phyloP scores from a whole-genome alignment of 805 yeast genomes.

The Wickerhamomyces xylosicus region DNA sequence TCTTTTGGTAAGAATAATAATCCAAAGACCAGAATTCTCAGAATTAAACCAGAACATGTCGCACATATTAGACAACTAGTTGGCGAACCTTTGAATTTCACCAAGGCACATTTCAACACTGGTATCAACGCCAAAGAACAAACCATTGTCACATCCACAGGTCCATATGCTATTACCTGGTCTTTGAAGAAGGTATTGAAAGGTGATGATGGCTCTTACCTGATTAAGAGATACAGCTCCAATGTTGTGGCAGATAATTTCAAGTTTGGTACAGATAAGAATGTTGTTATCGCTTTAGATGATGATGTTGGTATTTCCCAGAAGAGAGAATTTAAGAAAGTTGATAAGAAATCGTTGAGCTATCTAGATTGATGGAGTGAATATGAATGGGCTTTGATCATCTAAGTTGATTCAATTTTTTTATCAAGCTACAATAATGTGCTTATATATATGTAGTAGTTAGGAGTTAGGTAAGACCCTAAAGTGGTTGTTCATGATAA shows the following conservation, averaged over 20 bases:
- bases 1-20: conserved; percentile 54
- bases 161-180: conserved; percentile 81
- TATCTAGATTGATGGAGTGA: no score
- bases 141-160: conserved; percentile 65
- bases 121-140: conserved; percentile 58
- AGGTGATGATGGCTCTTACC: conserved; percentile 45
- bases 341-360: conserved; percentile 38
- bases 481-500: no score
- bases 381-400: no score
- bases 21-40: conserved; percentile 61
- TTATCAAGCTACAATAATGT: no score
- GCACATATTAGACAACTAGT: conserved; percentile 47
- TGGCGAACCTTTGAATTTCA: conserved; percentile 41
- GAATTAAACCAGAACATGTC: conserved; percentile 61
- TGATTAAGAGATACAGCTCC: conserved; percentile 50
- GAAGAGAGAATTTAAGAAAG: conserved; percentile 46
- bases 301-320: conserved; percentile 70
- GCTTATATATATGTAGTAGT: no score
- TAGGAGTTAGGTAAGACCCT: no score
- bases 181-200: conserved; percentile 48
- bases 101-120: conserved; percentile 70
- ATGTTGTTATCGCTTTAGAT: conserved; percentile 62
- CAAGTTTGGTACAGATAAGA: conserved; percentile 59
- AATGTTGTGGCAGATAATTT: conserved; percentile 70
- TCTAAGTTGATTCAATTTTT: no score